Evolutionary conservation across 2,329 filamentous ascomycete species (phyloP).

Genomic region (Colletotrichum theobromicola): DNA sequence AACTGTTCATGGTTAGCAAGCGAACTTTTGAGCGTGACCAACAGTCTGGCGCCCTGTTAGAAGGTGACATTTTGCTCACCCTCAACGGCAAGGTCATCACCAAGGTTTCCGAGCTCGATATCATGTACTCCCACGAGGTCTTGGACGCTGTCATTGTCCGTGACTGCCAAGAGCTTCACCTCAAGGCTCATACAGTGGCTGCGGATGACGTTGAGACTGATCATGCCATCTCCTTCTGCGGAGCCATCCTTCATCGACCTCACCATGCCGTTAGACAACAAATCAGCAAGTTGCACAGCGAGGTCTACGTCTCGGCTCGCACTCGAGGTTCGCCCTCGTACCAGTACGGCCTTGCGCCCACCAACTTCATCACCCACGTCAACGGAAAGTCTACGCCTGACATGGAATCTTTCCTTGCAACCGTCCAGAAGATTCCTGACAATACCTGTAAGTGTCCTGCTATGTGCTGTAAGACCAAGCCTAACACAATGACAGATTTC

Average conservation of each 20-base stretch:
- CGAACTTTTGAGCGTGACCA: constrained; percentile 69
- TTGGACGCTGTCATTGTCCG: constrained; percentile 88
- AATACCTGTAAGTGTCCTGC: constrained; percentile 75
- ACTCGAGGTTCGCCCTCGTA: constrained; percentile 84
- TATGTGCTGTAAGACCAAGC: neutral
- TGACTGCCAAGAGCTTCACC: constrained; percentile 77
- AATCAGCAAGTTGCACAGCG: constrained; percentile 93
- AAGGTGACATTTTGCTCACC: constrained; percentile 91
- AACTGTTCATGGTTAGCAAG: constrained; percentile 98
- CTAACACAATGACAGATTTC: constrained; percentile 69
- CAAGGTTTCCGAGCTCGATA: constrained; percentile 87
- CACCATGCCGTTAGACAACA: constrained; percentile 97
- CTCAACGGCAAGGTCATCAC: constrained; percentile 94
- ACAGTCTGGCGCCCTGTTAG: constrained; percentile 67
- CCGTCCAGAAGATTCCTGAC: constrained; percentile 87
- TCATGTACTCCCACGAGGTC: constrained; percentile 90
- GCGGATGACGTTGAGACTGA: constrained; percentile 93
- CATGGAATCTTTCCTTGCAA: constrained; percentile 78
- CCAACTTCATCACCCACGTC: constrained; percentile 96
- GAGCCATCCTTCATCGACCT: constrained; percentile 88
- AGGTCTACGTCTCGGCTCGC: constrained; percentile 92
- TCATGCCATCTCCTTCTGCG: constrained; percentile 92
- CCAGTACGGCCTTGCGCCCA: constrained; percentile 91
- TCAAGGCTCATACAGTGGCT: constrained; percentile 83
- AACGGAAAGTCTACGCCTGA: constrained; percentile 88